Evolutionary conservation across 2,329 filamentous ascomycete species (phyloP).

Genomic region (Cytospora piceae): DNA sequence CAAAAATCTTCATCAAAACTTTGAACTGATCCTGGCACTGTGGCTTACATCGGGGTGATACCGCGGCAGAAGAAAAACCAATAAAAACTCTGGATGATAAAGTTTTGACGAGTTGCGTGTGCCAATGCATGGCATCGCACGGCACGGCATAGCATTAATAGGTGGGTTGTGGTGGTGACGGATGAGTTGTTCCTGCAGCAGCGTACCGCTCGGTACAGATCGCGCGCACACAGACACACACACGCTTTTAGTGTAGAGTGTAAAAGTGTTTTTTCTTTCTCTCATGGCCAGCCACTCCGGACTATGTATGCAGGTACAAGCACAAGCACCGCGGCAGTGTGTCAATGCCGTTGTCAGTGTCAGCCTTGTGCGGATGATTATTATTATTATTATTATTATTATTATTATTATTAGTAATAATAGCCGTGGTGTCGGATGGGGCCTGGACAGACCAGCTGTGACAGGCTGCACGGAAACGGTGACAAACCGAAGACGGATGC

Average conservation of each 20-base stretch:
- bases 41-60: not conserved
- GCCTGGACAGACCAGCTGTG: too few relatives aligned
- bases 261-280: not conserved
- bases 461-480: not conserved
- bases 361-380: not conserved
- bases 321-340: conserved; percentile 3
- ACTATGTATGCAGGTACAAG: conserved; percentile 18
- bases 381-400: too few relatives aligned
- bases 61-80: not conserved
- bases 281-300: not conserved
- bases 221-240: not conserved
- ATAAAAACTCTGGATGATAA: not conserved
- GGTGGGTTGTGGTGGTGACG: not conserved
- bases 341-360: not conserved
- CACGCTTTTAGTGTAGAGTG: too few relatives aligned
- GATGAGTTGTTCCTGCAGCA: conserved; percentile 24
- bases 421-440: too few relatives aligned
- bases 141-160: not conserved
- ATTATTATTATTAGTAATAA: not conserved
- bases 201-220: not conserved
- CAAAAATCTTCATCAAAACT: conserved; percentile 11
- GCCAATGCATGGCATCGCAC: not conserved
- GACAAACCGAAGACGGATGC: not conserved
- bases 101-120: not conserved
- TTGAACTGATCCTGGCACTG: conserved; percentile 1